Percentiles rank a stretch among this genome's conserved stretches.
Conservation (phyloP, 257 asterid genomes). For the Solanum chmielewskii region DNA sequence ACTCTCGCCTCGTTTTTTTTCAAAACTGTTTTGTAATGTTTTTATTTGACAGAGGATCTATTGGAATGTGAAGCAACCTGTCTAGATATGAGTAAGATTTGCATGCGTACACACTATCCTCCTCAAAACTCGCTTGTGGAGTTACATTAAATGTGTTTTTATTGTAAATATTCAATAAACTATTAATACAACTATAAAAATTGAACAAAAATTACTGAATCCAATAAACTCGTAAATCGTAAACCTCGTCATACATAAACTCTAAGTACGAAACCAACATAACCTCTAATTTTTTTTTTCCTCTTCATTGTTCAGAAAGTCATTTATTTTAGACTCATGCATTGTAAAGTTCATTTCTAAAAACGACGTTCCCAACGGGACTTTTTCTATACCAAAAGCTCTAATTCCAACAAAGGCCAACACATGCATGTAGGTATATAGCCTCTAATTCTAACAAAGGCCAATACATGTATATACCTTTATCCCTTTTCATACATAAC, state of each 20-base stretch:
- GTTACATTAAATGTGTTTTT: neutral
- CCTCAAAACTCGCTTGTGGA: no score
- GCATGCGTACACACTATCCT: neutral
- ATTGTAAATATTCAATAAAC: neutral
- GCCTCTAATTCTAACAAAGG: neutral
- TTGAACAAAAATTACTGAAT: neutral
- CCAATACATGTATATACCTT: neutral
- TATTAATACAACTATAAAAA: neutral
- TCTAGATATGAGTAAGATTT: neutral
- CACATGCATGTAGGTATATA: no score
- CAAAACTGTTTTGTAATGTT: no score
- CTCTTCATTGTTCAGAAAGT: neutral
- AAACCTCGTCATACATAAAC: neutral
- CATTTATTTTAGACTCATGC: neutral
- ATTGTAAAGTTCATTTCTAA: neutral
- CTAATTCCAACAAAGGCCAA: neutral
- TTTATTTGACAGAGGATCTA: no score
- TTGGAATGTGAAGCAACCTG: neutral
- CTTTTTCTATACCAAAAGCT: no score
- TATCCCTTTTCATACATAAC: neutral
- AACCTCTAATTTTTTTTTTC: neutral
- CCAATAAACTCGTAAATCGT: neutral
- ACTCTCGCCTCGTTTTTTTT: no score
- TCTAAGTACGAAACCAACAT: neutral
- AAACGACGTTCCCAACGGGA: rapidly evolving